Evolutionary conservation across 2,329 filamentous ascomycete genomes (phyloP), one percentile per base, ranked within the genome.

Genomic region (Waltergamsia citrina): DNA sequence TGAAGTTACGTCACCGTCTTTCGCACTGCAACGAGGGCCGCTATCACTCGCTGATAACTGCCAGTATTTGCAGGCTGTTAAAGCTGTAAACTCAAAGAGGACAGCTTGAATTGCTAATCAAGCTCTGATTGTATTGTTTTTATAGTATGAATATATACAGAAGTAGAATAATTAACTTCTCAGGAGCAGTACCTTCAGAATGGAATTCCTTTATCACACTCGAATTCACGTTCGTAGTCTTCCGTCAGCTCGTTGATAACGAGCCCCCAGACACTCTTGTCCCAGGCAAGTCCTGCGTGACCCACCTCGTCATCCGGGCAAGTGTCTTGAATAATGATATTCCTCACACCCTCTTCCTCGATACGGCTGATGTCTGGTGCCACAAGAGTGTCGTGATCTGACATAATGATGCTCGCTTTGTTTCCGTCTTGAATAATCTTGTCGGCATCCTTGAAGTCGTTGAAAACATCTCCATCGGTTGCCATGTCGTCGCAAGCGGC

Each of bases 281-380:
- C 40, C 27, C 35, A 41, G 2, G 34, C 40, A 22, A 42, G 36
- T 14, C 40, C 40, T 29, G 39, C 36, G 33, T 42, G 42, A 12
- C 42, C 42, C 22, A 39, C 42, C 7, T 32, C 32, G 29, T 44
- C 42, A 3, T 38, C 31, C 5, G 34, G 40, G 35, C 42, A 44
- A 27, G 34, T 36, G 29, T 44, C 42, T 33, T 44, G 40, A 10
- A 44, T 32, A 23, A 38, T 32, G 17, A 44, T 35, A 35, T 42
- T 44, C 20, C 36, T n/a, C 19, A 42, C 42, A 11, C 42, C 42
- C 7, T 28, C 19, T 16, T 44, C 40, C 1, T 38, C 23, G 18
- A 44, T 25, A 9, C 35, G 33, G 17, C 38, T 35, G 19, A 34
- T 35, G 3, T 36, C 20, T 8, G 42, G 42, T 2, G 40, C 39